phyloP scores from a whole-genome alignment of 2,329 filamentous ascomycete species.

The Cladosporium sp. region DNA sequence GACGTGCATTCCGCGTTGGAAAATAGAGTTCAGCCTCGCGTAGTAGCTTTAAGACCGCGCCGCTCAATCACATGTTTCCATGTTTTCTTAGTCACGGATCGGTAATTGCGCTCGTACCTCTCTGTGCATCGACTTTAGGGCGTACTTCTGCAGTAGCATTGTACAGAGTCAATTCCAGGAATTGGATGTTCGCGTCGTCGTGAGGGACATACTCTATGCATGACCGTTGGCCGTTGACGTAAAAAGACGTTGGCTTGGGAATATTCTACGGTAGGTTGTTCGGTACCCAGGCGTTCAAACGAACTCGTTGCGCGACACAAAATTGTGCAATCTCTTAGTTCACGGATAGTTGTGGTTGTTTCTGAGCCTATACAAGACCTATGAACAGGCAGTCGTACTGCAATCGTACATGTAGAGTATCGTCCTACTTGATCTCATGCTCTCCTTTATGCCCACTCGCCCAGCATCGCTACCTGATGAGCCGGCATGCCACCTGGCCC shows the following conservation, averaged over 20 bases:
- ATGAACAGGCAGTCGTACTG: not conserved
- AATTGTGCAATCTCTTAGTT: not conserved
- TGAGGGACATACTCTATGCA: not conserved
- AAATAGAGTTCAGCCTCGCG: not conserved
- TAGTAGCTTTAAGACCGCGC: not conserved
- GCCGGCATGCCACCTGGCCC: not conserved
- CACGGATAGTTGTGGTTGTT: too few relatives aligned
- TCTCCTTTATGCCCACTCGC: constrained; percentile 9
- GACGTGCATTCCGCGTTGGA: not conserved
- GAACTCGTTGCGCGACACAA: not conserved
- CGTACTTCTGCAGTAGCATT: not conserved
- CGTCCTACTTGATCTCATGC: not conserved
- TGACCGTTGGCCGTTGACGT: not conserved
- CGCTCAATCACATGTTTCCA: not conserved
- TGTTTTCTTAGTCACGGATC: not conserved
- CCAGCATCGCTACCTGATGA: constrained; percentile 15
- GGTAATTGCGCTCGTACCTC: not conserved
- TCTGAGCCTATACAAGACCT: not conserved
- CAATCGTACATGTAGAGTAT: not conserved
- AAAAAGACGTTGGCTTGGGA: not conserved
- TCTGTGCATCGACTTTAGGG: not conserved
- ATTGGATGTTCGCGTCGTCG: not conserved
- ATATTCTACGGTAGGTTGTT: not conserved
- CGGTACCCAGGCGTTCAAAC: not conserved
- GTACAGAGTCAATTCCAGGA: not conserved